phyloP scores from a whole-genome alignment of 192 early-diverging fungal genomes.

The Coemansia sp. region DNA sequence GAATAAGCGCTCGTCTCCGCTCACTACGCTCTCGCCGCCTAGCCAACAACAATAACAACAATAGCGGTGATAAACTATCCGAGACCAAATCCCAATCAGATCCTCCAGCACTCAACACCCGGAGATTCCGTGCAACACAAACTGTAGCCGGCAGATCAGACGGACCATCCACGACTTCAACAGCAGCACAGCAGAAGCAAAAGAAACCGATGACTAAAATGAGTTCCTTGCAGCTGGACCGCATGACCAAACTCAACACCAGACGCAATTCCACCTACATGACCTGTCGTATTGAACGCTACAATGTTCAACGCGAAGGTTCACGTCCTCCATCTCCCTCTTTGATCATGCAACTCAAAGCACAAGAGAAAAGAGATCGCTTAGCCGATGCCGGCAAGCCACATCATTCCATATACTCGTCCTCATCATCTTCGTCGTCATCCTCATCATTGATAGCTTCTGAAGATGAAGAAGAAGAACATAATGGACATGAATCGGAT shows the following conservation, averaged over 20 bases:
- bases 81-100: no score
- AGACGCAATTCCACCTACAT: constrained; percentile 43
- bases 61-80: no score
- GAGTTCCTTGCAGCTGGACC: constrained; percentile 44
- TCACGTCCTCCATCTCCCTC: constrained; percentile 39
- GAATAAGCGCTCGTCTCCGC: not conserved
- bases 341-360: constrained; percentile 31
- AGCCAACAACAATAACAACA: not conserved
- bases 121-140: constrained; percentile 34
- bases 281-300: constrained; percentile 34
- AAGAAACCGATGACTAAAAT: constrained; percentile 23
- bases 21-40: not conserved
- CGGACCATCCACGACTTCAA: not conserved
- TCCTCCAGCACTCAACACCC: no score
- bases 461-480: not conserved
- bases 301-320: constrained; percentile 13
- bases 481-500: not conserved
- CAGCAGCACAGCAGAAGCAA: not conserved
- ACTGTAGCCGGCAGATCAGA: not conserved
- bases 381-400: not conserved
- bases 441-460: not conserved
- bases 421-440: no score
- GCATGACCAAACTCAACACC: constrained; percentile 48
- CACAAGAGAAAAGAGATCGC: constrained; percentile 13
- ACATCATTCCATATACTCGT: constrained; percentile 27